Evolutionary conservation across 805 yeast genomes (phyloP).

Genomic region (Wickerhamiella azymoides): DNA sequence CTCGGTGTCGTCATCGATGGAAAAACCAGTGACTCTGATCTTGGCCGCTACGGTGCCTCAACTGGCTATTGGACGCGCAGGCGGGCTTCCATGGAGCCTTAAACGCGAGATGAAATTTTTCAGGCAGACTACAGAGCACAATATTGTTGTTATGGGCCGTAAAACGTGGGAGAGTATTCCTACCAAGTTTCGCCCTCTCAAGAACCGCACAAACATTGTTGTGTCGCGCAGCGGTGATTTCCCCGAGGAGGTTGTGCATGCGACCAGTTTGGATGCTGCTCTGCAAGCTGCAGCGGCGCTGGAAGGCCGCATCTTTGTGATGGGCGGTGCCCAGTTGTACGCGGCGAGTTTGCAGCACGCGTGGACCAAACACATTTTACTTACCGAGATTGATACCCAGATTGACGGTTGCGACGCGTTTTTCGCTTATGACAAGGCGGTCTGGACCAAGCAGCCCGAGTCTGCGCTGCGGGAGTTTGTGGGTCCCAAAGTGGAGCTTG

Average conservation of each 20-base stretch:
- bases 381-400: slow-evolving; percentile 49
- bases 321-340: slow-evolving; percentile 90
- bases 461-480: slow-evolving; percentile 29
- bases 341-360: slow-evolving; percentile 34
- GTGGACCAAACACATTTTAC: slow-evolving; percentile 39
- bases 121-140: slow-evolving; percentile 48
- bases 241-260: slow-evolving; percentile 23
- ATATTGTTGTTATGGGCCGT: slow-evolving; percentile 78
- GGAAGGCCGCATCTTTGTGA: slow-evolving; percentile 52
- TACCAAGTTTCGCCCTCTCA: slow-evolving; percentile 64
- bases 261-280: slow-evolving; percentile 34
- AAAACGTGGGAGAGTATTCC: slow-evolving; percentile 96
- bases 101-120: slow-evolving; percentile 77
- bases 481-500: slow-evolving; percentile 23
- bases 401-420: slow-evolving; percentile 56
- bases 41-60: slow-evolving; percentile 78
- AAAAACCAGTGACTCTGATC: slow-evolving; percentile 36
- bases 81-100: slow-evolving; percentile 78
- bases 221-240: slow-evolving; percentile 37
- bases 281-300: slow-evolving; percentile 18
- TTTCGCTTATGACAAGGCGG: slow-evolving; percentile 27
- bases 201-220: slow-evolving; percentile 59
- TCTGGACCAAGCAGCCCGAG: slow-evolving; percentile 24
- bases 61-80: slow-evolving; percentile 73
- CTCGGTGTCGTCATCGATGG: neutral